Evolutionary conservation across 1,284 basidiomycete genomes (phyloP), one percentile per base, ranked within the genome.

Genomic region (Fistulinella cinereoalba): DNA sequence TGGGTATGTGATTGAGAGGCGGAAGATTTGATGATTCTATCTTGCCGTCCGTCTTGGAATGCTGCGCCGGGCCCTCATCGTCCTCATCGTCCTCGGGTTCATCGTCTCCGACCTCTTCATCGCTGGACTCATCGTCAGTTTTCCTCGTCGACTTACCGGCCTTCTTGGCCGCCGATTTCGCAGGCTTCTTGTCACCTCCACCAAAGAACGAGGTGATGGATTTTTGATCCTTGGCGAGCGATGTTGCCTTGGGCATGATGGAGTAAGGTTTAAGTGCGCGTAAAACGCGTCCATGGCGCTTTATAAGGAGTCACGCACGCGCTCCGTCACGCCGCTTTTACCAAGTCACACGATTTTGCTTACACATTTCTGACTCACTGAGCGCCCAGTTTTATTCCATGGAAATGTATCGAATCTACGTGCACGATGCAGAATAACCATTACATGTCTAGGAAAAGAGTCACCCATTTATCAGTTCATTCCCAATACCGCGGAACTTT

Each of bases 1-100:
- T 75, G 19, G 86, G 77, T 52, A 96, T 85, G 50, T 88, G 77
- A 58, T 83, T 76, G 45, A 97, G 88, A 6, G 95, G 94, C 12
- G 95, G 91, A 2, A 87, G 75, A 51, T 74, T 69, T 0, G 82
- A 83, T 19, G 77, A 72, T 38, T 85, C 83, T 27, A 65, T 65
- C 56, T 62, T 65, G 6, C 66, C 64, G 18, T 51, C 64, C 16
- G 60, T 68, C 50, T 54, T 65, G 29, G 77, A 76, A 40, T 58
- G 49, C 37, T 56, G 64, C 12, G 57, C 62, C 8, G 64, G 62
- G 11, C 45, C 50, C 12, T 62, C 55, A 25, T 60, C 58, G 42
- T 71, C 69, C 10, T 64, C 66, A 22, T 50, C 54, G 40, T 25
- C 43, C 16, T 64, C 61, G 5, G 40, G 31, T 6, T 68, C 52